Conservation (phyloP, 164 flowering plant genomes). For the Vitis vinifera region DNA sequence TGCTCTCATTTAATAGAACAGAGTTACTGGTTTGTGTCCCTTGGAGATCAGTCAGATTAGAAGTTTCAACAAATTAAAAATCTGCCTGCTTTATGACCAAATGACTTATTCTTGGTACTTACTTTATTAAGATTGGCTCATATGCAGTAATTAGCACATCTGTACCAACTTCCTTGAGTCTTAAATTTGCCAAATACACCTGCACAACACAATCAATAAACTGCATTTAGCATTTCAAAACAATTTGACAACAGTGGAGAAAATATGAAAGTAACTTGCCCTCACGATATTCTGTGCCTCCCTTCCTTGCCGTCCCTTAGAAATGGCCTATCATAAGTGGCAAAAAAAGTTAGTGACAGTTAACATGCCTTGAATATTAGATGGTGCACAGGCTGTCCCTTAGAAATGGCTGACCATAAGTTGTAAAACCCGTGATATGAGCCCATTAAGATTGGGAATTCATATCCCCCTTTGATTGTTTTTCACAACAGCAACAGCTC, state of each 20-base stretch:
- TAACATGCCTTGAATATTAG: not conserved
- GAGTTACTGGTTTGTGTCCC: too few relatives aligned
- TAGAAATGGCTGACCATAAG: too few relatives aligned
- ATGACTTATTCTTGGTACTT: conserved; percentile 21
- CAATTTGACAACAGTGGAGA: not conserved
- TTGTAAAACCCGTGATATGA: too few relatives aligned
- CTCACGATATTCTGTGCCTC: conserved; percentile 83
- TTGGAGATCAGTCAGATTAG: too few relatives aligned
- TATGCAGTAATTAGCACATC: conserved; percentile 88
- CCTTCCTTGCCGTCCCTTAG: conserved; percentile 88
- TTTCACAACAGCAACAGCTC: too few relatives aligned
- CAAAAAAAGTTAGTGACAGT: not conserved
- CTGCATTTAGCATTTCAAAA: conserved; percentile 4
- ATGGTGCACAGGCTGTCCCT: not conserved
- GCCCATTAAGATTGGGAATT: too few relatives aligned
- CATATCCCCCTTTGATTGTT: too few relatives aligned
- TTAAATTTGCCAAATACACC: conserved; percentile 91
- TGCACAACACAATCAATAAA: conserved; percentile 25
- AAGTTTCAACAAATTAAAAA: not conserved
- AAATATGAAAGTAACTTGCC: conserved; percentile 32
- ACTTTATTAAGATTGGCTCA: conserved; percentile 87
- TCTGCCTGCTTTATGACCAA: not conserved
- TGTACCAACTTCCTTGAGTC: conserved; percentile 76
- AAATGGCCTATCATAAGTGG: conserved; percentile 53
- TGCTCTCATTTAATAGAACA: too few relatives aligned